Evolutionary conservation across 345 rosid genomes (phyloP).

Genomic region (Raphanus sativus): DNA sequence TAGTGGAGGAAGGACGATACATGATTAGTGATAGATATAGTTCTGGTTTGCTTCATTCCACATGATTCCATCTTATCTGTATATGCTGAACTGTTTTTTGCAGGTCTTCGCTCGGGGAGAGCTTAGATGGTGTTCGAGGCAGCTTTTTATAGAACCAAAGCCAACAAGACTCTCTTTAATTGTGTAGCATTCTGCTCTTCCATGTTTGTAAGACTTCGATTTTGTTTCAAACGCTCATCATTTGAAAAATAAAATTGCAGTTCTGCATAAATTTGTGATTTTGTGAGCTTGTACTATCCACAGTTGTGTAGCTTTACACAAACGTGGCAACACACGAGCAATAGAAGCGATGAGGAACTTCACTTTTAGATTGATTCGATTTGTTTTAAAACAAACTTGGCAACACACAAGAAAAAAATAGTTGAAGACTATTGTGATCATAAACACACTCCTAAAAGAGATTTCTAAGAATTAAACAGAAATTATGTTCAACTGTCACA

Average conservation of each 20-base stretch:
- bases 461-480: constrained; percentile 15
- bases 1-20: not conserved
- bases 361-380: not conserved
- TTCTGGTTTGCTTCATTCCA: not conserved
- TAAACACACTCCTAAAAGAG: constrained; percentile 1
- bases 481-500: not conserved
- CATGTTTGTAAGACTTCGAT: not conserved
- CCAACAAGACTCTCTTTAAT: not conserved
- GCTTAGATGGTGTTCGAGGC: constrained; percentile 38
- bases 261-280: not conserved
- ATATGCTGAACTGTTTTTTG: constrained; percentile 1
- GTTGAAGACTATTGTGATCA: not conserved
- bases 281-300: not conserved
- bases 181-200: not conserved
- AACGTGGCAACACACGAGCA: not conserved
- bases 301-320: not conserved
- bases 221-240: not conserved
- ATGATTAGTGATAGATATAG: not conserved
- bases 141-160: constrained; percentile 19
- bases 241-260: not conserved
- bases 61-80: not conserved
- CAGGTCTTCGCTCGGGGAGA: constrained; percentile 40
- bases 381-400: not conserved
- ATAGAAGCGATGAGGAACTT: not conserved
- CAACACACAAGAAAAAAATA: not conserved